Conservation (phyloP, 1,284 basidiomycete genomes). For the Polyporus tsugae region DNA sequence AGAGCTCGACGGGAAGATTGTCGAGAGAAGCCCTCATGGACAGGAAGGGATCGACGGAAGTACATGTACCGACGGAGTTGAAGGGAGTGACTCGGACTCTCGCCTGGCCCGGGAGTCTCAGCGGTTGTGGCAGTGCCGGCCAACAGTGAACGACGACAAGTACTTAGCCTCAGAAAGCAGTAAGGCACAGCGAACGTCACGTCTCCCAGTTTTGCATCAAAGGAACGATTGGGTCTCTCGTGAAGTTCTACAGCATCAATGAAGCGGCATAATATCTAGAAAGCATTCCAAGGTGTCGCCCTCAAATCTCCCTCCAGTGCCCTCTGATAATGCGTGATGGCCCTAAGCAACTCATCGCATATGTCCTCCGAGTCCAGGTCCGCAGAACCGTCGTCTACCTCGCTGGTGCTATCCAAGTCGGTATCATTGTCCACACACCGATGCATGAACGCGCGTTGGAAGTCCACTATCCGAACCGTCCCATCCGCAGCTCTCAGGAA, state of each 20-base stretch:
- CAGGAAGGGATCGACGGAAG: background rate
- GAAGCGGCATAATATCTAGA: background rate
- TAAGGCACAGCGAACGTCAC: no score
- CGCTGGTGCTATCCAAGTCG: background rate
- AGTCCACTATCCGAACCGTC: conserved; percentile 48
- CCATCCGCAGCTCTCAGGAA: conserved; percentile 41
- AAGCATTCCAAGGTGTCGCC: conserved; percentile 15
- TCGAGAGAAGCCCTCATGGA: conserved; percentile 25
- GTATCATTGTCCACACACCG: conserved; percentile 9
- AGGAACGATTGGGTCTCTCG: background rate
- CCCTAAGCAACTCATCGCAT: conserved; percentile 18
- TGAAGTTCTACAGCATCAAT: background rate
- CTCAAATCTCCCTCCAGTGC: conserved; percentile 11
- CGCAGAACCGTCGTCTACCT: background rate
- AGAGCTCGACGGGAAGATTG: conserved; percentile 66
- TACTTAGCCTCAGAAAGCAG: no score
- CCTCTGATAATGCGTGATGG: conserved; percentile 14
- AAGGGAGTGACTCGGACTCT: no score
- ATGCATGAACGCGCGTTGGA: conserved; percentile 30
- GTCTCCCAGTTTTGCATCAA: no score
- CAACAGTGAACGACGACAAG: no score
- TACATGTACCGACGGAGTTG: no score
- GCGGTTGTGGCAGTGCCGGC: no score
- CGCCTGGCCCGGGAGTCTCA: no score
- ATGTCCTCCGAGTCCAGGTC: background rate